phyloP scores from a whole-genome alignment of 495 filamentous ascomycete species.

The Penicillium flavigenum region DNA sequence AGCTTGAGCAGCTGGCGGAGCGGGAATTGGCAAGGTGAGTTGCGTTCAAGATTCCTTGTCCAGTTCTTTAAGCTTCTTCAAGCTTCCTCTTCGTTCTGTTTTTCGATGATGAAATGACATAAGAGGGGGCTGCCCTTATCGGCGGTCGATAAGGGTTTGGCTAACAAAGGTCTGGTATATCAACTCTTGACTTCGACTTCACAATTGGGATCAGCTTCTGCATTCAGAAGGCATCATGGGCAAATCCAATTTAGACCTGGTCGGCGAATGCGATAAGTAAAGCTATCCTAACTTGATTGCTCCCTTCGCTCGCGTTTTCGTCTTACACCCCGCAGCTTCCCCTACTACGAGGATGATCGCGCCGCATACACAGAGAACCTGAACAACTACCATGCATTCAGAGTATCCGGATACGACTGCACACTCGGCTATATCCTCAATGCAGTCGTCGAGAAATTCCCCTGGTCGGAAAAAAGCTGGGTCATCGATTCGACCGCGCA shows the following conservation, averaged over 20 bases:
- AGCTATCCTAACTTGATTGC: constrained; percentile 21
- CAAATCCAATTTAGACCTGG: constrained; percentile 55
- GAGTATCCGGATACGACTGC: constrained; percentile 49
- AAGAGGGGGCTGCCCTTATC: constrained; percentile 31
- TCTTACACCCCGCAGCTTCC: constrained; percentile 55
- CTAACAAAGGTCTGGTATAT: neutral
- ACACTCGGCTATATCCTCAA: constrained; percentile 63
- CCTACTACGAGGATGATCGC: constrained; percentile 59
- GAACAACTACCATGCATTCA: constrained; percentile 54
- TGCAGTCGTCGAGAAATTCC: constrained; percentile 56
- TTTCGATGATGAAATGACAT: constrained; percentile 31
- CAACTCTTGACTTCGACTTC: neutral
- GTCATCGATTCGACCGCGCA: constrained; percentile 46
- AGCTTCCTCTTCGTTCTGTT: constrained; percentile 8
- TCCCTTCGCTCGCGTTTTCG: neutral
- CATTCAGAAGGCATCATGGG: constrained; percentile 26
- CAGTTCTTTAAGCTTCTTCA: constrained; percentile 3
- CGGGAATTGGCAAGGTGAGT: neutral
- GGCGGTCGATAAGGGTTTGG: constrained; percentile 32
- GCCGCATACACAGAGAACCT: constrained; percentile 48
- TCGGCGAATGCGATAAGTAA: constrained; percentile 64
- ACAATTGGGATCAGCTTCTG: neutral
- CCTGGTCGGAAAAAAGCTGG: constrained; percentile 53
- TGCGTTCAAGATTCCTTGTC: constrained; percentile 6
- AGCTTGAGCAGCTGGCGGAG: neutral